Percentiles rank a stretch among this genome's conserved stretches.
phyloP scores from a whole-genome alignment of 2,329 filamentous ascomycete species.

The Aspergillus awamori region DNA sequence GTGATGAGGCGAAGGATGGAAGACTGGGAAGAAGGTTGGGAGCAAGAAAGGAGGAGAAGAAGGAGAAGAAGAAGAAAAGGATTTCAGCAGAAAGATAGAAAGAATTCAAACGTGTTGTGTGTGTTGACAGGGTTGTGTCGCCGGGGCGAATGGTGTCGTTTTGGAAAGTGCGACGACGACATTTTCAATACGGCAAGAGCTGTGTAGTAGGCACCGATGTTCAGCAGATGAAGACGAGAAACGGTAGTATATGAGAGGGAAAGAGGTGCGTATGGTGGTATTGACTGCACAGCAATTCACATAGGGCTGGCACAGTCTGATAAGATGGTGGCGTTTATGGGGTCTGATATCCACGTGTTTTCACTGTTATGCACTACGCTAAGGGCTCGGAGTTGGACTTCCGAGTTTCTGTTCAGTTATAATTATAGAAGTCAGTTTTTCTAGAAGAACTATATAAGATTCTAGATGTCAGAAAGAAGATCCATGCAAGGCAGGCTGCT shows the following conservation, averaged over 20 bases:
- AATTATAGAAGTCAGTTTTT: too few species aligned
- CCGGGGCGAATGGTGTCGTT: not conserved
- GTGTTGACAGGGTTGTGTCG: not conserved
- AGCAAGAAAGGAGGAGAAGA: too few species aligned
- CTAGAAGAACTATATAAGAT: too few species aligned
- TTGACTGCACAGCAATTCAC: not conserved
- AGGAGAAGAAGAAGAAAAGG: too few species aligned
- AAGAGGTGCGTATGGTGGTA: too few species aligned
- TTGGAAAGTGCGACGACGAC: conserved; percentile 10
- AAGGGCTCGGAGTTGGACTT: too few species aligned
- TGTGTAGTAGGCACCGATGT: not conserved
- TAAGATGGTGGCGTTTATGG: not conserved
- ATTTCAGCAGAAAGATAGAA: conserved; percentile 5
- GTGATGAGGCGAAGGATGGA: not conserved
- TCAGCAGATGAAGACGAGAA: not conserved
- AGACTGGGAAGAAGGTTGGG: too few species aligned
- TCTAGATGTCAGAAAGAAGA: too few species aligned
- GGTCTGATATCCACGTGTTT: not conserved
- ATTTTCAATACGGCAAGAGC: not conserved
- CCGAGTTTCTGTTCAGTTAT: too few species aligned
- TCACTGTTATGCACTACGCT: not conserved
- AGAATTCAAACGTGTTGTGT: conserved; percentile 1
- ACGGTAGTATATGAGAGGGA: not conserved
- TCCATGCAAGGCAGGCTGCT: too few species aligned
- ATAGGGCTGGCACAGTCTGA: not conserved